Conservation (phyloP, 805 yeast genomes). For the Wickerhamomyces chambardii region DNA sequence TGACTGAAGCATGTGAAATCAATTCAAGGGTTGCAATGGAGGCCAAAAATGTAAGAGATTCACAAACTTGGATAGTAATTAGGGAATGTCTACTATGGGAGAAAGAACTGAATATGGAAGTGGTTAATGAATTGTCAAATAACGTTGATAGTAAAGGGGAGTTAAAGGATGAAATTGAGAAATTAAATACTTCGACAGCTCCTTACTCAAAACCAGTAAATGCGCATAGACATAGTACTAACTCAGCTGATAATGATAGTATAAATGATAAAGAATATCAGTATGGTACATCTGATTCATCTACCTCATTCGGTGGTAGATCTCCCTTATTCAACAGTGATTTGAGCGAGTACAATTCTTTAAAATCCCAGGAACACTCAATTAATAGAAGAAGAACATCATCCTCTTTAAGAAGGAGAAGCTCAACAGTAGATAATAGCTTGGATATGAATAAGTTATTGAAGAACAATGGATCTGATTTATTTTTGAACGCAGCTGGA, state of each 20-base stretch:
- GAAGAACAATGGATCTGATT: too few relatives aligned
- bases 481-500: too few relatives aligned
- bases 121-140: not conserved
- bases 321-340: conserved; percentile 17
- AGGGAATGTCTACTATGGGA: conserved; percentile 36
- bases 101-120: conserved; percentile 6
- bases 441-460: not conserved
- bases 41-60: conserved; percentile 40
- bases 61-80: conserved; percentile 56
- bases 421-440: not conserved
- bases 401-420: not conserved
- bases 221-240: too few relatives aligned
- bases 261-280: conserved; percentile 5
- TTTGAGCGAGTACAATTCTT: conserved; percentile 13
- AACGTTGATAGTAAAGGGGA: not conserved
- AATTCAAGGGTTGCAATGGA: conserved; percentile 50
- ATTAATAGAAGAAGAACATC: not conserved
- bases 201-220: too few relatives aligned
- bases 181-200: too few relatives aligned
- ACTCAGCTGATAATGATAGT: conserved; percentile 9
- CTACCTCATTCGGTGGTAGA: conserved; percentile 14
- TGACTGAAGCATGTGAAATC: conserved; percentile 39
- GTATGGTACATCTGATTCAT: conserved; percentile 19
- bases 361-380: conserved; percentile 2
- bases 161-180: not conserved